These are phyloP conservation scores for Ceratocystis cacaofunesta DNA, from an alignment of 2,329 filamentous ascomycete species.

Conservation along the genomic window DNA sequence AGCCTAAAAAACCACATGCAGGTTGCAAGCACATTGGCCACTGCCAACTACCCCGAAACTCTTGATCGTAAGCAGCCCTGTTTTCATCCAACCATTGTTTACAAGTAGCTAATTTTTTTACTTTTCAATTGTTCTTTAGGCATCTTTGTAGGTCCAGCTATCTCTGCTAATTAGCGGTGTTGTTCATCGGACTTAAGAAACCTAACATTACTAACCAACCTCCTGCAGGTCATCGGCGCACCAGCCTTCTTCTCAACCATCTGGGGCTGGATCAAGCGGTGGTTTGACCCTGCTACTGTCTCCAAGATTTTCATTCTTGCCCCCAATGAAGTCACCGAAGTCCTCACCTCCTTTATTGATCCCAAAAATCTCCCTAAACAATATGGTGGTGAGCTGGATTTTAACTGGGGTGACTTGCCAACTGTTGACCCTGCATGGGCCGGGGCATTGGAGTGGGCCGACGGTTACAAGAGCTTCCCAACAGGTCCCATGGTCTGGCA, in stretches of 20 bases:
- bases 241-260: conserved; percentile 84
- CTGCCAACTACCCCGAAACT: conserved; percentile 89
- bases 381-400: conserved; percentile 80
- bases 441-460: conserved; percentile 37
- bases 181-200: background rate
- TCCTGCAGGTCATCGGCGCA: conserved; percentile 60
- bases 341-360: conserved; percentile 70
- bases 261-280: conserved; percentile 89
- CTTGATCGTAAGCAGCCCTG: conserved; percentile 58
- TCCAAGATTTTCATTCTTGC: conserved; percentile 91
- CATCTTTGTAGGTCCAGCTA: conserved; percentile 14
- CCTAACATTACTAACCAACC: conserved; percentile 8
- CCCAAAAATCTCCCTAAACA: conserved; percentile 69
- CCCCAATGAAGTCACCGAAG: conserved; percentile 56
- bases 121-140: background rate
- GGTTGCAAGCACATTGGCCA: conserved; percentile 73
- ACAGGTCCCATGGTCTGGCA: conserved; percentile 44
- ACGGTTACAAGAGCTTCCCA: conserved; percentile 38
- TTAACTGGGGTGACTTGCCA: conserved; percentile 60
- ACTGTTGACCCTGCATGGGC: conserved; percentile 51
- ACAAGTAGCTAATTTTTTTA: conserved; percentile 4
- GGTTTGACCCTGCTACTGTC: conserved; percentile 87
- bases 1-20: conserved; percentile 91
- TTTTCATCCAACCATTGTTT: background rate
- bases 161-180: background rate